These are phyloP conservation scores for Tuber melanosporum DNA, from an alignment of 495 filamentous ascomycete genomes.

Conservation along the genomic window DNA sequence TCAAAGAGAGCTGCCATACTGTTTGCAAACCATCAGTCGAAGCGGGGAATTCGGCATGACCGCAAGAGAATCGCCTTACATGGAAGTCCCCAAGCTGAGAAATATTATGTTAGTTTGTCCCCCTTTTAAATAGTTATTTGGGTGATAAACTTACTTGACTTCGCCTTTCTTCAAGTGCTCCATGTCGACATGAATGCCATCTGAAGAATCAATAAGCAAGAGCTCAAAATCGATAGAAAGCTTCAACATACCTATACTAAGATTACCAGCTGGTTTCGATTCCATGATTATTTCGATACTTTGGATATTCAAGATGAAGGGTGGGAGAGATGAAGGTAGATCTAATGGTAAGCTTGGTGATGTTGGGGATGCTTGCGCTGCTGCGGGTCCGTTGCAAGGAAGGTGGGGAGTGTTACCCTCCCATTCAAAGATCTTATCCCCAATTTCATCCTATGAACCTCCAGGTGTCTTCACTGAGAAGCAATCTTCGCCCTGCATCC, in stretches of 20 bases:
- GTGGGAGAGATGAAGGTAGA: slow-evolving; percentile 25
- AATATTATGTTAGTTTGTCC: slow-evolving; percentile 31
- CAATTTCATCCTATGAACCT: slow-evolving; percentile 3
- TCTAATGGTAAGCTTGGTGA: slow-evolving; percentile 20
- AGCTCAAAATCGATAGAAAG: slow-evolving; percentile 10
- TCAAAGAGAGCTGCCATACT: slow-evolving; percentile 96
- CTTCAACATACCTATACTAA: slow-evolving; percentile 38
- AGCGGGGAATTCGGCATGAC: slow-evolving; percentile 10
- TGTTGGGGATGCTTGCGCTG: slow-evolving; percentile 26
- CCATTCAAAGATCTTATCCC: slow-evolving; percentile 33
- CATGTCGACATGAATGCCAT: slow-evolving; percentile 99
- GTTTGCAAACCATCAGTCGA: slow-evolving; percentile 23
- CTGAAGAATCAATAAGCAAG: slow-evolving; percentile 48
- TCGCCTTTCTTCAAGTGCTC: slow-evolving; percentile 71
- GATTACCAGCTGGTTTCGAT: slow-evolving; percentile 38
- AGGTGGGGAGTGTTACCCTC: slow-evolving; percentile 29
- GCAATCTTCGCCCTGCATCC: not conserved
- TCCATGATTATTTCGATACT: slow-evolving; percentile 31
- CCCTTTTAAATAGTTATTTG: slow-evolving; percentile 8
- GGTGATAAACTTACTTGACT: slow-evolving; percentile 63
- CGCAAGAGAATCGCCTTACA: slow-evolving; percentile 55
- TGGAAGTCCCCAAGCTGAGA: slow-evolving; percentile 84
- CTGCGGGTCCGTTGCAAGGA: not conserved
- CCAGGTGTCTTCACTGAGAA: not conserved
- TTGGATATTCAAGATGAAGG: slow-evolving; percentile 3